phyloP scores from a whole-genome alignment of 352 stramenopile species.

The Phytopythium montanum region DNA sequence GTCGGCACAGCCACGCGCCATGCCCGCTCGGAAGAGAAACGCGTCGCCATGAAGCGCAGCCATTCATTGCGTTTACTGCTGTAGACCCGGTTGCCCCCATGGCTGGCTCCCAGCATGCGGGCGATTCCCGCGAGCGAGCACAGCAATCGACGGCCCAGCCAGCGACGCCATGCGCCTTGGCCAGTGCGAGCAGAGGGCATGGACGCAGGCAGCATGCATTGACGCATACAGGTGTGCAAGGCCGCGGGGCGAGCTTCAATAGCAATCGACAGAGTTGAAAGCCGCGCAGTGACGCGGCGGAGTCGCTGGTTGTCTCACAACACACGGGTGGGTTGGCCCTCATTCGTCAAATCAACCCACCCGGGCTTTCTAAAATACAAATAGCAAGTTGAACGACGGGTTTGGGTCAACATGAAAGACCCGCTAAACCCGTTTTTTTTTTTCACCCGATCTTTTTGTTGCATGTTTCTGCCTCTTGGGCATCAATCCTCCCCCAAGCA shows the following conservation, averaged over 20 bases:
- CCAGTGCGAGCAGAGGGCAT: background rate
- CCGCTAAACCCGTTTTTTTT: background rate
- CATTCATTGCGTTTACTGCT: too few relatives aligned
- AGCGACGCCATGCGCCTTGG: too few relatives aligned
- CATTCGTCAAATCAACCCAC: background rate
- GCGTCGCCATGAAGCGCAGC: background rate
- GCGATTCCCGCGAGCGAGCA: background rate
- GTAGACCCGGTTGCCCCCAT: too few relatives aligned
- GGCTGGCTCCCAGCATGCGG: too few relatives aligned
- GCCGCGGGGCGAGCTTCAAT: constrained; percentile 3
- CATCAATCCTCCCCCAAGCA: constrained; percentile 3
- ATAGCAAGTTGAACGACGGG: background rate
- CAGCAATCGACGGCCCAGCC: background rate
- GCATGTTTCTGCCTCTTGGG: constrained; percentile 7
- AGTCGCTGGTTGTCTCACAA: constrained; percentile 7
- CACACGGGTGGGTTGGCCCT: background rate
- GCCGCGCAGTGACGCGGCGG: constrained; percentile 1
- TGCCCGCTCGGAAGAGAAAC: constrained; percentile 3
- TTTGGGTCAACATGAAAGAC: background rate
- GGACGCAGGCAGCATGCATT: background rate
- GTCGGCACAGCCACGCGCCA: background rate
- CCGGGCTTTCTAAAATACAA: background rate
- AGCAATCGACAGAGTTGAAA: constrained; percentile 10
- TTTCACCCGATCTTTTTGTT: constrained; percentile 8
- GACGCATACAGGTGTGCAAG: background rate